These are phyloP conservation scores for Pichia insulana DNA, from an alignment of 805 yeast genomes.

Conservation along the genomic window DNA sequence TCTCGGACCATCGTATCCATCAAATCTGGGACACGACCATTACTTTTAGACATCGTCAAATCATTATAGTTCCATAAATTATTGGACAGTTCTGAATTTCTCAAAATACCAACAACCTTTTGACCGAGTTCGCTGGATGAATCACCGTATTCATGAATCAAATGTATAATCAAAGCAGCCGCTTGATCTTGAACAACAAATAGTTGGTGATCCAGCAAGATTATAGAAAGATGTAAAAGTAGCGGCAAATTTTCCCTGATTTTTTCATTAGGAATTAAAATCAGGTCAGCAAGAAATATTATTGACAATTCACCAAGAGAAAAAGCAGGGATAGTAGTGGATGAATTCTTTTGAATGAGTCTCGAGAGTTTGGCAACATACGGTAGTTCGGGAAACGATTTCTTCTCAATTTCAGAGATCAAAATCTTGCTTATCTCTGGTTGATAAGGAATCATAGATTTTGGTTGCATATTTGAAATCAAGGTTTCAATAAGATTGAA, in stretches of 20 bases:
- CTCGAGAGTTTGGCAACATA: conserved; percentile 68
- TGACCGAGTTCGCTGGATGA: conserved; percentile 46
- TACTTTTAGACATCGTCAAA: conserved; percentile 61
- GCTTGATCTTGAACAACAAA: conserved; percentile 81
- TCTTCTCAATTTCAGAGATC: conserved; percentile 11
- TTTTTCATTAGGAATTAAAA: conserved; percentile 57
- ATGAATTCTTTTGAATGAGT: conserved; percentile 40
- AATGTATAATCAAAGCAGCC: conserved; percentile 59
- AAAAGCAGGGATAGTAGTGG: conserved; percentile 49
- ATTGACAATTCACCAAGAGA: conserved; percentile 83
- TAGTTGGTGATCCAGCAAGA: conserved; percentile 80
- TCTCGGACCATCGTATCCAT: conserved; percentile 72
- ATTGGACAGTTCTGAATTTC: conserved; percentile 41
- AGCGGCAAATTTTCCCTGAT: conserved; percentile 56
- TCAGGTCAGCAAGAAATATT: conserved; percentile 74
- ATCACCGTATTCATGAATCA: conserved; percentile 53
- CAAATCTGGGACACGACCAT: conserved; percentile 75
- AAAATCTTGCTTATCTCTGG: conserved; percentile 11
- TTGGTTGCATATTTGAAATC: conserved; percentile 68
- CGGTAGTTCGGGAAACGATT: conserved; percentile 36
- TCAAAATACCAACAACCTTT: conserved; percentile 47
- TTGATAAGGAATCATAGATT: conserved; percentile 68
- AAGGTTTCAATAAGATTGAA: conserved; percentile 53
- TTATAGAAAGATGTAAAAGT: conserved; percentile 69
- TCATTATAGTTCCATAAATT: conserved; percentile 83